phyloP scores from a whole-genome alignment of 2,329 filamentous ascomycete species.

The Cercospora sesami region DNA sequence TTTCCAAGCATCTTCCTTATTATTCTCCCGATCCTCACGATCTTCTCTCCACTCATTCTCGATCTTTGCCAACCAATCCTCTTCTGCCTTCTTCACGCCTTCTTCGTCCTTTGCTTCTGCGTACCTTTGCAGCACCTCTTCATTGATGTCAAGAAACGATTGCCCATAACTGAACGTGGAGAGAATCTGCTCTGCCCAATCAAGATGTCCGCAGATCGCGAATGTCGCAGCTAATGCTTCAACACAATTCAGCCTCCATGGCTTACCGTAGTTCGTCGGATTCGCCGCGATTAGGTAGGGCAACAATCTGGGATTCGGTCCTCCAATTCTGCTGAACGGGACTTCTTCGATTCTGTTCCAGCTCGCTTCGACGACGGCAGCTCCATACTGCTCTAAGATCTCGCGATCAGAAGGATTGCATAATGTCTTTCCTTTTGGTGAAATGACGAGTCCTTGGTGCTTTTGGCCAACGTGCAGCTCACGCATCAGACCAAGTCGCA shows the following conservation, averaged over 20 bases:
- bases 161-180: slow-evolving; percentile 84
- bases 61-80: slow-evolving; percentile 83
- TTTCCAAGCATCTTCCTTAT: slow-evolving; percentile 77
- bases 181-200: slow-evolving; percentile 85
- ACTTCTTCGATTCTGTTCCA: slow-evolving; percentile 93
- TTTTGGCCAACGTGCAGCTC: slow-evolving; percentile 90
- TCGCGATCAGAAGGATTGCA: slow-evolving; percentile 80
- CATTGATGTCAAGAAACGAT: slow-evolving; percentile 89
- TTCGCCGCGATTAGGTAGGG: slow-evolving; percentile 97
- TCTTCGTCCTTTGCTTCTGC: slow-evolving; percentile 79
- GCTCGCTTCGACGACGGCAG: slow-evolving; percentile 93
- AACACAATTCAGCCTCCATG: slow-evolving; percentile 92
- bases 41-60: slow-evolving; percentile 86
- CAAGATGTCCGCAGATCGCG: slow-evolving; percentile 83
- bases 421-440: slow-evolving; percentile 85
- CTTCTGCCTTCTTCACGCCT: slow-evolving; percentile 78
- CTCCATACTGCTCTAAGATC: slow-evolving; percentile 82
- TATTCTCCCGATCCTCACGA: slow-evolving; percentile 63
- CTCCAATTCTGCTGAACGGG: slow-evolving; percentile 86
- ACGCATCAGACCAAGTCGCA: slow-evolving; percentile 89
- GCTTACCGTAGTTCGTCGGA: slow-evolving; percentile 93
- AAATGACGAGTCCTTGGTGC: slow-evolving; percentile 88
- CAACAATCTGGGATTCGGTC: slow-evolving; percentile 84
- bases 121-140: slow-evolving; percentile 76
- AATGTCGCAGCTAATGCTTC: slow-evolving; percentile 93